Evolutionary conservation across 108 stramenopile species (phyloP).

Genomic region (Fistulifera pelliculosa): DNA sequence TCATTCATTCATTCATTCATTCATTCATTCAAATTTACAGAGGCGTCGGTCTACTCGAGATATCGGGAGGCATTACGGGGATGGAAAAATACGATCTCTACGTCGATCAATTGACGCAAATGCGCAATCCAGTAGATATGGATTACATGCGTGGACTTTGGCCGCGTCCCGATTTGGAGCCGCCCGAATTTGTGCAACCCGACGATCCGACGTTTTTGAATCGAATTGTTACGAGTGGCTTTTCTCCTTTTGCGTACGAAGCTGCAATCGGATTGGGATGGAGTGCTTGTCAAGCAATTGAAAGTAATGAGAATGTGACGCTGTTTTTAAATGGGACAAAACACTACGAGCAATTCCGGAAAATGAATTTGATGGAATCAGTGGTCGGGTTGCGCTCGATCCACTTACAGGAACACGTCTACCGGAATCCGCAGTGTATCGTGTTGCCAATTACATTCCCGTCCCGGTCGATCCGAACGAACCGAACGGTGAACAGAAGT

Average conservation of each 20-base stretch:
- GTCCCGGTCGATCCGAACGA: background rate
- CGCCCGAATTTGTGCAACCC: background rate
- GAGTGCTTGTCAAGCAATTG: conserved; percentile 23
- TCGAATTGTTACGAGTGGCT: background rate
- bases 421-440: conserved; percentile 22
- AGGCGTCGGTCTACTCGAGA: conserved; percentile 20
- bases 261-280: conserved; percentile 43
- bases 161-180: background rate
- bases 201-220: conserved; percentile 1
- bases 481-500: background rate
- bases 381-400: conserved; percentile 29
- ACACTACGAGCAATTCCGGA: conserved; percentile 23
- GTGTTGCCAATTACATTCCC: conserved; percentile 21
- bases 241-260: conserved; percentile 36
- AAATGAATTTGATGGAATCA: conserved; percentile 30
- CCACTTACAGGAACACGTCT: conserved; percentile 30
- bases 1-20: too few species aligned
- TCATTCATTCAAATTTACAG: too few species aligned
- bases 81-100: conserved; percentile 9
- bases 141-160: conserved; percentile 9
- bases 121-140: conserved; percentile 19
- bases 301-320: background rate
- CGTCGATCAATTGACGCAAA: conserved; percentile 1
- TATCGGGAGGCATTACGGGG: conserved; percentile 4
- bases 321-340: conserved; percentile 23